These are phyloP conservation scores for Acorus calamus DNA, from an alignment of 106 monocot genomes.

Conservation along the genomic window DNA sequence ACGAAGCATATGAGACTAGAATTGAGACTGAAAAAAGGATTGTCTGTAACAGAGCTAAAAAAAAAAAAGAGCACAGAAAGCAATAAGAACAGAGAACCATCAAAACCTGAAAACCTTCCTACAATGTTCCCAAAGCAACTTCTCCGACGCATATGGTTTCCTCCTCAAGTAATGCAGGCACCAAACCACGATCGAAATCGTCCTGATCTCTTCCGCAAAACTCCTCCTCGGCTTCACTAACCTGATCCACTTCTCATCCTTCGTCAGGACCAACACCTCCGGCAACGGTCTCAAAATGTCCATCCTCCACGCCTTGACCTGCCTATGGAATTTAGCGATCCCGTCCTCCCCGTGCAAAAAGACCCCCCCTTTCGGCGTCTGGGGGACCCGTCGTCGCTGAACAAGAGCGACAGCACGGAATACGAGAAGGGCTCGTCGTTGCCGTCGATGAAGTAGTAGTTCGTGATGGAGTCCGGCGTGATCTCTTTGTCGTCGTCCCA, in stretches of 20 bases:
- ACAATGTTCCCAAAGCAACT: conserved; percentile 47
- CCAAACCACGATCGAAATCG: conserved; percentile 31
- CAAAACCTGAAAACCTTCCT: conserved; percentile 25
- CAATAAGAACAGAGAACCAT: neutral
- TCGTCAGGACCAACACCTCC: conserved; percentile 32
- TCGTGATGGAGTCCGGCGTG: conserved; percentile 27
- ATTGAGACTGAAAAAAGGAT: no score
- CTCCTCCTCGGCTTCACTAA: conserved; percentile 39
- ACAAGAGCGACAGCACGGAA: conserved; percentile 36
- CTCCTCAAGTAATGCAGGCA: conserved; percentile 45
- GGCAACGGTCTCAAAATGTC: conserved; percentile 30
- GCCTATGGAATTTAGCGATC: conserved; percentile 47
- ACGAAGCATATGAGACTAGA: no score
- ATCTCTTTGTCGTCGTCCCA: conserved; percentile 49
- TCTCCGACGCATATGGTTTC: conserved; percentile 37
- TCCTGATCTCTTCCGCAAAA: conserved; percentile 26
- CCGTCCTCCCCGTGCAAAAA: conserved; percentile 46
- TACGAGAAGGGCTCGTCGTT: conserved; percentile 47
- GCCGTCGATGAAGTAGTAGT: conserved; percentile 50
- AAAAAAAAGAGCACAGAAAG: no score
- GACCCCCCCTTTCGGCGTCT: conserved; percentile 6
- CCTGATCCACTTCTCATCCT: conserved; percentile 58
- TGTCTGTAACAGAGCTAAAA: no score
- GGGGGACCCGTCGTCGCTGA: conserved; percentile 10
- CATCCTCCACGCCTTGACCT: conserved; percentile 58